Evolutionary conservation across 768 basidiomycete species (phyloP), one percentile per base, ranked within the genome.

Genomic region (Leccinellum albellum): DNA sequence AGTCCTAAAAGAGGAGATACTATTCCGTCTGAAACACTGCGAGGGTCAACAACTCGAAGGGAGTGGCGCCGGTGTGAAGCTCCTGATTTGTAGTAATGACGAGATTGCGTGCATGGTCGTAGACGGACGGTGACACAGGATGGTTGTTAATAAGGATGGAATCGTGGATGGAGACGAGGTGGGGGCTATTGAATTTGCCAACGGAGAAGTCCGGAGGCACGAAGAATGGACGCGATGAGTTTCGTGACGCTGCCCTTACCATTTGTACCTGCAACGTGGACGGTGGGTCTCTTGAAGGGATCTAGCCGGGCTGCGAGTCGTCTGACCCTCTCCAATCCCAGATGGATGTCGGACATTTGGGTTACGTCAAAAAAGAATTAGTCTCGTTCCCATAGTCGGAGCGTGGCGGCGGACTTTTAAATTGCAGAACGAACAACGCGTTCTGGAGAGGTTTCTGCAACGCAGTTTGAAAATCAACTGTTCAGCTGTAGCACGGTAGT

Each of bases 181-280:
- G 96, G 0, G 97, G 97, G 60, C 86, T 91, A 71, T 95, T 98
- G 80, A 91, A 98, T 33, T 89, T 80, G 7, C 93, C 97, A 12
- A 90, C 78, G 21, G 75, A 75, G 52, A n/a, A 89, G 76, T 0
- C 76, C 72, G 6, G 86, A 79, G 6, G 78, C 72, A 5, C 69
- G 67, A 8, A 98, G 74, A 64, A 92, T 88, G 44, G 91, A 91
- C 0, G 91, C 83, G 13, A 97, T 70, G 33, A 94, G 76, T 5
- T 88, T 87, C 1, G 93, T 86, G 13, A 96, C 92, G 63, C 91
- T 95, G 33, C 97, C 97, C 72, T 98, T 99, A 9, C 96, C 96
- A 73, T 99, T 98, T 0, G 97, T 99, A 0, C 97, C 97, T 8
- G 94, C 86, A 56, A 98, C 81, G 66, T 99, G 97, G 33, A 91